A percentile compares a stretch with the other conserved stretches of the same genome.
Evolutionary conservation across 129 eudicot genomes (phyloP).

Genomic region (Flaveria trinervia): DNA sequence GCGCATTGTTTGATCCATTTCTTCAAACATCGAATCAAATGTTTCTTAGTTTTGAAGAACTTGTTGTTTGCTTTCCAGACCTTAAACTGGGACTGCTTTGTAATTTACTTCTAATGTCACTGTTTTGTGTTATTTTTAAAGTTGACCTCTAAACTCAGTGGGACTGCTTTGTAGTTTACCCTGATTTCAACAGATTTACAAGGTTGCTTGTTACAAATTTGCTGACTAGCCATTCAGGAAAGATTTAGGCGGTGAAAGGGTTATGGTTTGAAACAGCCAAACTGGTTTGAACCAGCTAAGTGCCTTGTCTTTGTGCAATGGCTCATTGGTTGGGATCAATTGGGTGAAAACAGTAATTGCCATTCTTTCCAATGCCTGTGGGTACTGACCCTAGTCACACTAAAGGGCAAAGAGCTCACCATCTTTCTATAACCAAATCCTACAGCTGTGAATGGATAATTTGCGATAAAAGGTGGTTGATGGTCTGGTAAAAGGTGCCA

Average conservation of each 20-base stretch:
- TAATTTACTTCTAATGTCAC: not conserved
- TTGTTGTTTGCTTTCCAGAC: conserved; percentile 27
- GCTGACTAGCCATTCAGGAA: conserved; percentile 42
- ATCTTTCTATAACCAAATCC: no score
- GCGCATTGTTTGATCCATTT: conserved; percentile 67
- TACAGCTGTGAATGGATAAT: no score
- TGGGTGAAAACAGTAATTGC: no score
- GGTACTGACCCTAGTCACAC: no score
- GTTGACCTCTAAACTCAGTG: not conserved
- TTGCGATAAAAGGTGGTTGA: no score
- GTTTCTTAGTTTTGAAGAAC: not conserved
- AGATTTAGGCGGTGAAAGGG: conserved; percentile 60
- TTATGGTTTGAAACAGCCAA: not conserved
- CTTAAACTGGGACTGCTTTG: conserved; percentile 1
- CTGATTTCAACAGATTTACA: not conserved
- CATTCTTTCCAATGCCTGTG: no score
- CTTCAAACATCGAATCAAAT: not conserved
- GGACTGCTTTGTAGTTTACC: not conserved
- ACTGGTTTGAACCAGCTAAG: not conserved
- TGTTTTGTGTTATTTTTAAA: conserved; percentile 7
- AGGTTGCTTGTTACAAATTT: conserved; percentile 9
- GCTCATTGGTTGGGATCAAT: no score
- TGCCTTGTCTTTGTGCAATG: no score
- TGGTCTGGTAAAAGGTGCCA: no score
- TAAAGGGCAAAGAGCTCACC: no score